A percentile compares a stretch with the other conserved stretches of the same genome.
Conservation (phyloP, 495 filamentous ascomycete species). For the Trichocladium uniseriatum region DNA sequence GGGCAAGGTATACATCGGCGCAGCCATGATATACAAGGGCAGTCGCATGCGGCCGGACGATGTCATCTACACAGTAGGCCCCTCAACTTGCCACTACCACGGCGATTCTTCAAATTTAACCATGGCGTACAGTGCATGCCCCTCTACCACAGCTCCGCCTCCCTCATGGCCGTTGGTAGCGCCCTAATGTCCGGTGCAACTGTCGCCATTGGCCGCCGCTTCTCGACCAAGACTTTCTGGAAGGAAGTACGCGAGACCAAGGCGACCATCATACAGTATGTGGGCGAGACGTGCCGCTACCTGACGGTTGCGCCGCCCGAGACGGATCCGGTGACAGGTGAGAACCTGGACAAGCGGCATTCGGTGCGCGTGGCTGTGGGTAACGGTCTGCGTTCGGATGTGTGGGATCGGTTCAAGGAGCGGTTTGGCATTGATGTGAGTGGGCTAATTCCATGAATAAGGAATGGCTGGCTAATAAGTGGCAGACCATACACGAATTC, state of each 20-base stretch:
- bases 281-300: slow-evolving; percentile 91
- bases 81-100: background rate
- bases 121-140: slow-evolving; percentile 62
- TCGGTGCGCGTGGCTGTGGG: slow-evolving; percentile 70
- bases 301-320: slow-evolving; percentile 64
- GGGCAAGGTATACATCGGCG: slow-evolving; percentile 51
- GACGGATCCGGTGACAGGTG: slow-evolving; percentile 53
- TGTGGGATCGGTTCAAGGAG: slow-evolving; percentile 79
- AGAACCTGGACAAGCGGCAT: slow-evolving; percentile 68
- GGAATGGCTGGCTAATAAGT: background rate
- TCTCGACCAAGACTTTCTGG: slow-evolving; percentile 78
- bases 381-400: slow-evolving; percentile 84
- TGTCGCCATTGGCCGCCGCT: slow-evolving; percentile 66
- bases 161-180: slow-evolving; percentile 55
- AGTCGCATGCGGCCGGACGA: slow-evolving; percentile 47
- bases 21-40: slow-evolving; percentile 47
- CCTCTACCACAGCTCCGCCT: slow-evolving; percentile 80
- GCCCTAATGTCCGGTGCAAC: slow-evolving; percentile 51
- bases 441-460: too few relatives aligned
- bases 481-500: slow-evolving; percentile 65
- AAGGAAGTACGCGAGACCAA: slow-evolving; percentile 58
- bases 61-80: slow-evolving; percentile 66
- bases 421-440: slow-evolving; percentile 64
- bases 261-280: slow-evolving; percentile 84
- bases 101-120: background rate